phyloP scores from a whole-genome alignment of 441 rosid genomes.

The Erodium texanum region DNA sequence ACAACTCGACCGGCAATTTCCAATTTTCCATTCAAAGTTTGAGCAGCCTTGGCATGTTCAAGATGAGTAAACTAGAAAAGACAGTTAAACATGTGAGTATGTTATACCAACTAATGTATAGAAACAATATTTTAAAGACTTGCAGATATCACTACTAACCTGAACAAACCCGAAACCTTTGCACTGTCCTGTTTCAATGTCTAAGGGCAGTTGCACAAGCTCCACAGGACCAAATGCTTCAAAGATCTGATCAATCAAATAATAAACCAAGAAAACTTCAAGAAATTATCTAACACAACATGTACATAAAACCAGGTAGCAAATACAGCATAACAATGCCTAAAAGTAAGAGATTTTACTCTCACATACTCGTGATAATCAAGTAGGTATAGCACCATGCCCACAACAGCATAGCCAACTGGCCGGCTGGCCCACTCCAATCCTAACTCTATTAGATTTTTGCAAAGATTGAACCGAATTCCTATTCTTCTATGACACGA shows the following conservation, averaged over 20 bases:
- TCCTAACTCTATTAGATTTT: no score
- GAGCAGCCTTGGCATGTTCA: slow-evolving; percentile 85
- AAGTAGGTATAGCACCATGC: neutral
- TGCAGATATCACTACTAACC: slow-evolving; percentile 33
- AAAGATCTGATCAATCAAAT: slow-evolving; percentile 44
- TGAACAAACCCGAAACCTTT: slow-evolving; percentile 94
- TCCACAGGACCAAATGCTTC: slow-evolving; percentile 91
- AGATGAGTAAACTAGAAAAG: slow-evolving; percentile 64
- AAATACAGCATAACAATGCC: neutral
- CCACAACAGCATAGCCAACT: no score
- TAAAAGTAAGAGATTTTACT: neutral
- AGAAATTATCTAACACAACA: neutral
- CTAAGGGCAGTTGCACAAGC: slow-evolving; percentile 87
- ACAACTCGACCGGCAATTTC: slow-evolving; percentile 83
- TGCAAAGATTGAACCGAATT: no score
- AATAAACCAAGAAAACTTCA: neutral
- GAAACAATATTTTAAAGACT: slow-evolving; percentile 4
- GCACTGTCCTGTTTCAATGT: slow-evolving; percentile 85
- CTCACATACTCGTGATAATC: neutral
- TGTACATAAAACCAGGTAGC: neutral
- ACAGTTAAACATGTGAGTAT: slow-evolving; percentile 6
- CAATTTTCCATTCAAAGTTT: slow-evolving; percentile 74
- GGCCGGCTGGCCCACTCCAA: no score
- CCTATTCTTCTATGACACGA: no score
- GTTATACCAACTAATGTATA: neutral